Percentiles rank a stretch among this genome's conserved stretches.
phyloP scores from a whole-genome alignment of 2,329 filamentous ascomycete species.

The Colletotrichum neosansevieriae region DNA sequence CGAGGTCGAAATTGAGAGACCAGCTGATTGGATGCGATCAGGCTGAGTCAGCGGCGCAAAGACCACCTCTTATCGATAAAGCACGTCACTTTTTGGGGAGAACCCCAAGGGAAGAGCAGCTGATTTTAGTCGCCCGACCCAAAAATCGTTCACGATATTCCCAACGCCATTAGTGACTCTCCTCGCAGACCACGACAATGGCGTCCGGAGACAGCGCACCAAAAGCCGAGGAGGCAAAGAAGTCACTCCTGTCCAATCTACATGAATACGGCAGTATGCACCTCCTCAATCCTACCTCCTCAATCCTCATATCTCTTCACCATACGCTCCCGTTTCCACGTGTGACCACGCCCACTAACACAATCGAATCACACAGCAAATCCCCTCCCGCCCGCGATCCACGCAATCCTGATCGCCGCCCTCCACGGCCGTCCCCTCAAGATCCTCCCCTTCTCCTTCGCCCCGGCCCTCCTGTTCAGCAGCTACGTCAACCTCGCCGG shows the following conservation, averaged over 20 bases:
- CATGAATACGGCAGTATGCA: constrained; percentile 65
- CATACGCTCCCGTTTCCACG: not conserved
- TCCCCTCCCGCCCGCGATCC: constrained; percentile 65
- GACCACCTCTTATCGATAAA: constrained; percentile 36
- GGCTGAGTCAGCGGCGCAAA: constrained; percentile 30
- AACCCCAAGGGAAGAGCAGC: not conserved
- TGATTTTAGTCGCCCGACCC: not conserved
- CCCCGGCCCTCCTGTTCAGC: constrained; percentile 66
- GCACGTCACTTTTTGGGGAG: constrained; percentile 21
- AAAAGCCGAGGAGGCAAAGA: constrained; percentile 5
- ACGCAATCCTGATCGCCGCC: constrained; percentile 68
- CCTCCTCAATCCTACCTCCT: constrained; percentile 40
- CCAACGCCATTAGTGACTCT: not conserved
- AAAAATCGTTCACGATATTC: constrained; percentile 30
- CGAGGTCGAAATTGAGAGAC: constrained; percentile 36
- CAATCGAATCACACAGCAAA: constrained; percentile 54
- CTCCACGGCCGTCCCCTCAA: constrained; percentile 68
- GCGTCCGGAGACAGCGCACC: constrained; percentile 4
- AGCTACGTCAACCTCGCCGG: constrained; percentile 71
- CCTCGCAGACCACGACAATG: constrained; percentile 2
- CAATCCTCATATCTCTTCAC: not conserved
- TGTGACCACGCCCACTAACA: constrained; percentile 20
- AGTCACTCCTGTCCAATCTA: constrained; percentile 44
- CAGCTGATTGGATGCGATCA: constrained; percentile 28
- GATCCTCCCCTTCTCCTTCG: constrained; percentile 61